Conservation (phyloP, 345 rosid species). For the Noccaea bulbosa region DNA sequence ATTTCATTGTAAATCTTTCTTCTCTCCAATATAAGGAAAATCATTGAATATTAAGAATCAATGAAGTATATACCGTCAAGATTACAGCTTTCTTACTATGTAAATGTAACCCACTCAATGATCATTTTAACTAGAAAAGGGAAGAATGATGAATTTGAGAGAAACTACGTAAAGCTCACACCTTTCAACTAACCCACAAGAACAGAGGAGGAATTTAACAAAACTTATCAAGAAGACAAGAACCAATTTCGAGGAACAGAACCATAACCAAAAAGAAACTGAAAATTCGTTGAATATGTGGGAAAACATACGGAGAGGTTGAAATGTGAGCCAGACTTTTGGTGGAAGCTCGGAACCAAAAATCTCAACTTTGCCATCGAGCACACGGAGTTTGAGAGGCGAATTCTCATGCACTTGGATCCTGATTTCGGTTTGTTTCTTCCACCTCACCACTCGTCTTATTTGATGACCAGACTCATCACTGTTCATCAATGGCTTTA, state of each 20-base stretch:
- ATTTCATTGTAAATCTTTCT: too few relatives aligned
- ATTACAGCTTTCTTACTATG: too few relatives aligned
- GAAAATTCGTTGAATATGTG: background rate
- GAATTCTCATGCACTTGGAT: background rate
- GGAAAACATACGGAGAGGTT: constrained; percentile 59
- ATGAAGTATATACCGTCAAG: too few relatives aligned
- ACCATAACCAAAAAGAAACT: background rate
- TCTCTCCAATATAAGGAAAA: too few relatives aligned
- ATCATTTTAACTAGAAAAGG: too few relatives aligned
- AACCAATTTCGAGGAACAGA: background rate
- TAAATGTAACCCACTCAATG: too few relatives aligned
- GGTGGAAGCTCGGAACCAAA: constrained; percentile 76
- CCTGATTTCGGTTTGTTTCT: constrained; percentile 4
- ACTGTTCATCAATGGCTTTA: constrained; percentile 1
- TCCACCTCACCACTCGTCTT: constrained; percentile 18
- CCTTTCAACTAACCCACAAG: too few relatives aligned
- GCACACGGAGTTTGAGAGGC: constrained; percentile 64
- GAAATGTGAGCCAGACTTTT: constrained; percentile 71
- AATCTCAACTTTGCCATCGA: constrained; percentile 77
- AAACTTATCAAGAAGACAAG: background rate
- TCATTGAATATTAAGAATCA: too few relatives aligned
- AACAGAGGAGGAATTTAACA: background rate
- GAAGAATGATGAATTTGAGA: too few relatives aligned
- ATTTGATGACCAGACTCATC: background rate
- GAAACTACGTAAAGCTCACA: too few relatives aligned